phyloP scores from a whole-genome alignment of 2,329 filamentous ascomycete species.

The Rhynchosporium agropyri region DNA sequence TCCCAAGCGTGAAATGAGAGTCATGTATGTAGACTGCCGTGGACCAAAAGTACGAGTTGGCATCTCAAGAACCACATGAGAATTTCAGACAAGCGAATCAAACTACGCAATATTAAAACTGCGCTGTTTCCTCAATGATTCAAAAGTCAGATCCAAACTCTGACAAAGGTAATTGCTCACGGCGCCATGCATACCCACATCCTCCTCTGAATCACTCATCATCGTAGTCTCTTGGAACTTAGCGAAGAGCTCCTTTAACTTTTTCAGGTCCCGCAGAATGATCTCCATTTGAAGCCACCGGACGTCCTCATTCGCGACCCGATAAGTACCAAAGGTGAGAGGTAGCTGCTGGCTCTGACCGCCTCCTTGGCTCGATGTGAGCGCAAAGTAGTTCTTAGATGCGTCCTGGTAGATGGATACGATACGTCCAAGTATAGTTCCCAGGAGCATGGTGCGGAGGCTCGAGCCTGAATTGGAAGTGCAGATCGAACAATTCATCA shows the following conservation, averaged over 20 bases:
- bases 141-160: slow-evolving; percentile 48
- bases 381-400: slow-evolving; percentile 46
- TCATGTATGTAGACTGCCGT: too few species aligned
- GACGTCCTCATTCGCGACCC: slow-evolving; percentile 50
- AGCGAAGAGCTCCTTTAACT: slow-evolving; percentile 51
- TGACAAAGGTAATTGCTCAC: slow-evolving; percentile 51
- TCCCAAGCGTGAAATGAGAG: too few species aligned
- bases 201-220: slow-evolving; percentile 26
- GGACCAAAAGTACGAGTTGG: too few species aligned
- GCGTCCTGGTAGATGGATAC: slow-evolving; percentile 51
- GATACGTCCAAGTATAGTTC: slow-evolving; percentile 52
- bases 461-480: slow-evolving; percentile 49
- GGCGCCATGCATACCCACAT: slow-evolving; percentile 48
- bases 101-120: slow-evolving; percentile 9
- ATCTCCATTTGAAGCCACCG: slow-evolving; percentile 53
- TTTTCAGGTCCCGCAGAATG: slow-evolving; percentile 51
- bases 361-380: slow-evolving; percentile 19
- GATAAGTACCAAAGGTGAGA: slow-evolving; percentile 50
- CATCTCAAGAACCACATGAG: too few species aligned
- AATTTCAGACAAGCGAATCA: background rate
- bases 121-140: slow-evolving; percentile 32
- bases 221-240: slow-evolving; percentile 48
- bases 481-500: slow-evolving; percentile 51
- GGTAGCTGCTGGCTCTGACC: slow-evolving; percentile 38
- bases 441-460: slow-evolving; percentile 53